phyloP scores from a whole-genome alignment of 1,284 basidiomycete genomes.

The Apiotrichum siamense region DNA sequence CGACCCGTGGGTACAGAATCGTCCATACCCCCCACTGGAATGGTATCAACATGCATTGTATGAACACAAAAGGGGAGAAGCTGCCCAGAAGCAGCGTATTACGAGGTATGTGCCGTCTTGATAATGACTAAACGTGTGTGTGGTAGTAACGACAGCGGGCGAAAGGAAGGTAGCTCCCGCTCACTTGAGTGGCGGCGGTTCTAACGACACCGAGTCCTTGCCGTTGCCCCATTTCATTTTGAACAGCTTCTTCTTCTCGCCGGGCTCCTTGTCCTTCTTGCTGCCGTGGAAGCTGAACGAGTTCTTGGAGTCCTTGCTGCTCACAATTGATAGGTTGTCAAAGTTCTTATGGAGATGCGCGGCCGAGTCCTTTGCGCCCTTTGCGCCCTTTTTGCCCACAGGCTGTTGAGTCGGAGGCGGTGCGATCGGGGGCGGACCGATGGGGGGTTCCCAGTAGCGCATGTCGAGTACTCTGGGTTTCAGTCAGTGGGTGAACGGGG shows the following conservation, averaged over 20 bases:
- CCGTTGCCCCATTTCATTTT: slow-evolving; percentile 39
- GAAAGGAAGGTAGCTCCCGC: too few species aligned
- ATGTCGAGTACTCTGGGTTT: slow-evolving; percentile 38
- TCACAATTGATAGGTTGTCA: slow-evolving; percentile 11
- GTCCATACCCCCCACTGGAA: too few species aligned
- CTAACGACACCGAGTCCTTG: background rate
- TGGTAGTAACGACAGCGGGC: too few species aligned
- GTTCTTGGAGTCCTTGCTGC: slow-evolving; percentile 2
- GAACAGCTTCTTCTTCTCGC: slow-evolving; percentile 70
- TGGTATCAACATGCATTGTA: slow-evolving; percentile 7
- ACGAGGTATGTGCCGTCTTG: background rate
- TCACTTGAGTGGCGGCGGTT: background rate
- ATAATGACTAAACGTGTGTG: background rate
- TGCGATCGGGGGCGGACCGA: slow-evolving; percentile 43
- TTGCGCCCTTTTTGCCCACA: slow-evolving; percentile 5
- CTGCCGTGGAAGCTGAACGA: slow-evolving; percentile 44
- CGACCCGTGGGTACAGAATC: too few species aligned
- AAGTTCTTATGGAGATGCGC: slow-evolving; percentile 13
- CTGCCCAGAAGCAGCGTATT: background rate
- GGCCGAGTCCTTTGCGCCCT: slow-evolving; percentile 15
- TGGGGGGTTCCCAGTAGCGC: slow-evolving; percentile 43
- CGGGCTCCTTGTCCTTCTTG: slow-evolving; percentile 39
- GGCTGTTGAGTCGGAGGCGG: slow-evolving; percentile 27
- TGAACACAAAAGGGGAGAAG: background rate
- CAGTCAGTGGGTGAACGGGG: background rate